phyloP scores from a whole-genome alignment of 805 yeast species.

The Yarrowia bubula region DNA sequence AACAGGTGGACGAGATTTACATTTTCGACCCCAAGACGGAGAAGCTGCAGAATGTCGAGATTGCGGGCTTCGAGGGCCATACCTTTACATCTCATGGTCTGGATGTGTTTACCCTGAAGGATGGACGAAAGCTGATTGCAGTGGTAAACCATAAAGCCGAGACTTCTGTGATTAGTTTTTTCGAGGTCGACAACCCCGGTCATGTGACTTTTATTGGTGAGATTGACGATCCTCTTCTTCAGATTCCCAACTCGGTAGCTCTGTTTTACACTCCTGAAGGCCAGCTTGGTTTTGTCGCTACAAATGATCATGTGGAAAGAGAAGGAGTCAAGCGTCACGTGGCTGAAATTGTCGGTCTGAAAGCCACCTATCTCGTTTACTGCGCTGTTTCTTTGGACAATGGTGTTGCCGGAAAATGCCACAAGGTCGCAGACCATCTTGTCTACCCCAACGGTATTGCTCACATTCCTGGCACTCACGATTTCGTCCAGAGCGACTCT shows the following conservation, averaged over 20 bases:
- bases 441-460: constrained; percentile 20
- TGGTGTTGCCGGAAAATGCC: neutral
- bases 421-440: constrained; percentile 10
- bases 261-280: constrained; percentile 20
- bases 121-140: neutral
- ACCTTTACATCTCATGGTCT: constrained; percentile 10
- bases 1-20: neutral
- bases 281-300: constrained; percentile 11
- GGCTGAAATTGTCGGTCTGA: constrained; percentile 10
- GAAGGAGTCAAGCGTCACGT: neutral
- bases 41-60: neutral
- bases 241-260: constrained; percentile 11
- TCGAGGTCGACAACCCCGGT: neutral
- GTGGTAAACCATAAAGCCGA: constrained; percentile 1
- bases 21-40: constrained; percentile 9
- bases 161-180: neutral
- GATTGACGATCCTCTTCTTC: neutral
- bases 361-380: constrained; percentile 3
- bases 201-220: neutral
- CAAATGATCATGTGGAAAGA: neutral
- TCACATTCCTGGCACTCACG: constrained; percentile 8
- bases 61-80: constrained; percentile 6
- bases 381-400: neutral
- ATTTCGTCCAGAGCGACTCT: constrained; percentile 4
- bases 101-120: constrained; percentile 16